phyloP scores from a whole-genome alignment of 2,329 filamentous ascomycete genomes.

The Coccinonectria pachysandricola region DNA sequence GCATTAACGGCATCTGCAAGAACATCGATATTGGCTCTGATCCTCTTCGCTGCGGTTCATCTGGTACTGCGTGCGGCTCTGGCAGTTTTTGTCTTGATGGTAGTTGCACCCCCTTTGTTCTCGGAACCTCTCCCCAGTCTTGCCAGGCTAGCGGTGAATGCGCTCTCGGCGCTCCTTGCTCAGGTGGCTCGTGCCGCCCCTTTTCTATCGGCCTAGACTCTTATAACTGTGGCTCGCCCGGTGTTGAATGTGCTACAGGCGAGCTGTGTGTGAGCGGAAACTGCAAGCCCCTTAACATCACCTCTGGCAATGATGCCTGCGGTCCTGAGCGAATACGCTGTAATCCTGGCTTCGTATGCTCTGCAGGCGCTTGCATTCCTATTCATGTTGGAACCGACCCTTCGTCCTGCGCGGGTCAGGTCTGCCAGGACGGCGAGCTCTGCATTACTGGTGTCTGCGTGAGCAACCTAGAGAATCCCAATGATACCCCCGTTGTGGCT shows the following conservation, averaged over 20 bases:
- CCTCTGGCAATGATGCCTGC: conserved; percentile 2
- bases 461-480: conserved; percentile 1
- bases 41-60: conserved; percentile 3
- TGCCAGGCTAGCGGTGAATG: conserved; percentile 3
- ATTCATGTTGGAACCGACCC: conserved; percentile 6
- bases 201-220: conserved; percentile 5
- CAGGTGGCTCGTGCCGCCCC: conserved; percentile 4
- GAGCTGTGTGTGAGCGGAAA: conserved; percentile 5
- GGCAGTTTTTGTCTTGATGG: conserved; percentile 8
- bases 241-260: conserved; percentile 4
- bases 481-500: no score
- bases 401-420: conserved; percentile 3
- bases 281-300: conserved; percentile 5
- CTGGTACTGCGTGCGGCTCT: conserved; percentile 2
- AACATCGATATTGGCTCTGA: conserved; percentile 7
- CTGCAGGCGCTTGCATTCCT: conserved; percentile 2
- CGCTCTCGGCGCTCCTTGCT: conserved; percentile 2
- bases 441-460: conserved; percentile 5
- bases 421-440: conserved; percentile 5
- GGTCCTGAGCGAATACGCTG: conserved; percentile 4
- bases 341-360: conserved; percentile 5
- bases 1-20: conserved; percentile 6
- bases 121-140: conserved; percentile 5
- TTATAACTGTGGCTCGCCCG: conserved; percentile 4
- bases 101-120: conserved; percentile 4